phyloP scores from a whole-genome alignment of 441 rosid species.

The Euphorbia schlechtendalii region DNA sequence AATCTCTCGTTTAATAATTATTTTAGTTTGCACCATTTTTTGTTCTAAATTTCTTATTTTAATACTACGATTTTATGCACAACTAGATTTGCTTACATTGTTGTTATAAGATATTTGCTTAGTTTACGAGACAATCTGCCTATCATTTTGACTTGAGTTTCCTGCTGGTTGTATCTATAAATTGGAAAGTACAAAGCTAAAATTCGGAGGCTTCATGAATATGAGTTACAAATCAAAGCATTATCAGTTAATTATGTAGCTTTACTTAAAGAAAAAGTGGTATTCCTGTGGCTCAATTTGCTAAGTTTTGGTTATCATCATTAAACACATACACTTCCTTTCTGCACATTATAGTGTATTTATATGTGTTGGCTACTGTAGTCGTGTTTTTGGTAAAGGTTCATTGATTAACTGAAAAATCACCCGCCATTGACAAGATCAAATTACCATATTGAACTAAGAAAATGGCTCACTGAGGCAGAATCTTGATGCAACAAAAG shows the following conservation, averaged over 20 bases:
- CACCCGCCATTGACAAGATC: slow-evolving; percentile 42
- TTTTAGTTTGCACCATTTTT: too few species aligned
- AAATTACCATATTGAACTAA: slow-evolving; percentile 51
- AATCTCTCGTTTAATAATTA: not conserved
- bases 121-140: not conserved
- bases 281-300: slow-evolving; percentile 23
- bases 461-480: too few species aligned
- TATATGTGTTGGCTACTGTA: not conserved
- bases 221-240: slow-evolving; percentile 83
- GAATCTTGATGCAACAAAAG: too few species aligned
- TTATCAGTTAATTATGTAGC: slow-evolving; percentile 91
- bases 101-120: too few species aligned
- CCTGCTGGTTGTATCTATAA: slow-evolving; percentile 26
- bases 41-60: too few species aligned
- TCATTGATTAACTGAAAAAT: slow-evolving; percentile 6
- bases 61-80: too few species aligned
- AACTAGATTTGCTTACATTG: too few species aligned
- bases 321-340: too few species aligned
- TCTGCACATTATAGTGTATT: not conserved
- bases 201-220: too few species aligned
- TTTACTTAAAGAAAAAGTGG: slow-evolving; percentile 87
- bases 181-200: slow-evolving; percentile 65
- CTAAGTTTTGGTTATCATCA: too few species aligned
- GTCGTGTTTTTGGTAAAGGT: not conserved
- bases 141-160: not conserved